Percentiles rank a stretch among this genome's conserved stretches.
Conservation (phyloP, 1,284 basidiomycete genomes). For the Trichosporon sp. region DNA sequence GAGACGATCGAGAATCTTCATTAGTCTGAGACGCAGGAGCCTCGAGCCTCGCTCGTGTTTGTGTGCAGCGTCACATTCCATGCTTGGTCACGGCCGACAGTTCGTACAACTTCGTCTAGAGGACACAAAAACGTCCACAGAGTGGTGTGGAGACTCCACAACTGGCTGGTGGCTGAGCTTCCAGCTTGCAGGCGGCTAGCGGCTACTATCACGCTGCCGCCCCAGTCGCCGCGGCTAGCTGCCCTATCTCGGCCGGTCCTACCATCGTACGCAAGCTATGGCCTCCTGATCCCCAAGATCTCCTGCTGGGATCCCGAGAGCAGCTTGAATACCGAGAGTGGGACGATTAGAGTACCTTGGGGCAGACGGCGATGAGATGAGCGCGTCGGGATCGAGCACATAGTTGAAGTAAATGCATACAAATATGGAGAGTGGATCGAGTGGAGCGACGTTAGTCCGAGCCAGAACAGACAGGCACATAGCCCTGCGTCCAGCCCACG, state of each 20-base stretch:
- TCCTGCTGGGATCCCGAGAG: neutral
- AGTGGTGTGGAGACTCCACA: slow-evolving; percentile 1
- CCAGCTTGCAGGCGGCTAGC: neutral
- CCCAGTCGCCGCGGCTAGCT: neutral
- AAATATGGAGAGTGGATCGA: neutral
- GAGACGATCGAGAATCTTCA: neutral
- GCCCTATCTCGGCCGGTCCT: neutral
- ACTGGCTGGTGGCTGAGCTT: too few species aligned
- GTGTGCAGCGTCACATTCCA: neutral
- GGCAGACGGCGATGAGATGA: neutral
- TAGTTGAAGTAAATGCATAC: neutral
- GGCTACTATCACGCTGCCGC: neutral
- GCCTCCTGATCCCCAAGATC: neutral
- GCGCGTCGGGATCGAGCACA: neutral
- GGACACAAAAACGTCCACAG: too few species aligned
- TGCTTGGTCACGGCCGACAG: neutral
- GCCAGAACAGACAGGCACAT: slow-evolving; percentile 31
- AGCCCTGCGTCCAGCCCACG: slow-evolving; percentile 63
- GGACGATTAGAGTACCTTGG: neutral
- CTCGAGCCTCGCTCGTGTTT: neutral
- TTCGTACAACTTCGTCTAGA: too few species aligned
- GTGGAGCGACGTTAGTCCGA: slow-evolving; percentile 11
- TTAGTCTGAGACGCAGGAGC: neutral
- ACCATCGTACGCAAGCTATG: neutral
- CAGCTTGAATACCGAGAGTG: neutral